Conservation (phyloP, 192 early-diverging fungal genomes). For the Obelidium mucronatum region DNA sequence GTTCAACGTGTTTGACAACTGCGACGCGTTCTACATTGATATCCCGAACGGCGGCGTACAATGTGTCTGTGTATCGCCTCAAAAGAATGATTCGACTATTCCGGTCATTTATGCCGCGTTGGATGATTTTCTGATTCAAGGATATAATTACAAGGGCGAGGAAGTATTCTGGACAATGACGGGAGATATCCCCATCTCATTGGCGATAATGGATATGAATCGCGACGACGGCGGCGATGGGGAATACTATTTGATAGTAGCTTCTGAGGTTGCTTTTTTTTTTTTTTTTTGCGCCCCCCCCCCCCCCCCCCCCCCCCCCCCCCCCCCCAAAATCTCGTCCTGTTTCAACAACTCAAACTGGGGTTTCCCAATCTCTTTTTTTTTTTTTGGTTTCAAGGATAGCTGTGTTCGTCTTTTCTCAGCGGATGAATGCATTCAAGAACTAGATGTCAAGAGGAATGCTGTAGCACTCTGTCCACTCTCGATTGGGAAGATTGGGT, state of each 20-base stretch:
- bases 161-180: slow-evolving; percentile 35
- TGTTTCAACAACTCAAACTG: no score
- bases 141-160: slow-evolving; percentile 29
- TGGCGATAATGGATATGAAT: neutral
- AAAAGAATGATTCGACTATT: neutral
- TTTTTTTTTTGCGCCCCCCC: neutral
- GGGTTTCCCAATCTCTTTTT: neutral
- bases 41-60: neutral
- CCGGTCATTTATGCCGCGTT: slow-evolving; percentile 15
- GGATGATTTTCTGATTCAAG: slow-evolving; percentile 22
- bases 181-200: slow-evolving; percentile 17
- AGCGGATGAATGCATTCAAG: slow-evolving; percentile 18
- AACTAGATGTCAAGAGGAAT: neutral
- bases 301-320: no score
- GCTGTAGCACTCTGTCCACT: neutral
- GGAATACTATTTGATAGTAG: neutral
- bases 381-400: slow-evolving; percentile 3
- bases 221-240: neutral
- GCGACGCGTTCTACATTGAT: neutral
- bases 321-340: no score
- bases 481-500: neutral
- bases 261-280: neutral
- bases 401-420: neutral
- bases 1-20: slow-evolving; percentile 27
- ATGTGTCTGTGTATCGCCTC: neutral